These are phyloP conservation scores for Saitozyma podzolica DNA, from an alignment of 768 basidiomycete species.

Conservation along the genomic window DNA sequence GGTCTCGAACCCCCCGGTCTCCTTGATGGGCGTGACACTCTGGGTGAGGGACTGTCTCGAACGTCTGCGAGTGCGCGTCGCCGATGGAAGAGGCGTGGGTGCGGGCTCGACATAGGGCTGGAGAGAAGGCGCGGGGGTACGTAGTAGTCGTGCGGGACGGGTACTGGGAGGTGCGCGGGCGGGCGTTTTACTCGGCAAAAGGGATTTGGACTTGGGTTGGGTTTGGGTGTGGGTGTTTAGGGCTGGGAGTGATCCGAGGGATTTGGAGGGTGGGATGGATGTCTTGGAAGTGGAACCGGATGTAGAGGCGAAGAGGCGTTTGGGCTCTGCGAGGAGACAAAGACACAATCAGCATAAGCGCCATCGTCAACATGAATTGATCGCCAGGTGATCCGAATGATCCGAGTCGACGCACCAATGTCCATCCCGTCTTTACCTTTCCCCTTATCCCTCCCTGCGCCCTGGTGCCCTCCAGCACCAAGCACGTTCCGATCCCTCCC, in stretches of 20 bases:
- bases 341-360: slow-evolving; percentile 3
- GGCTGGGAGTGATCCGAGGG: slow-evolving; percentile 23
- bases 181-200: slow-evolving; percentile 3
- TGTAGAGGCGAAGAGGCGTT: slow-evolving; percentile 36
- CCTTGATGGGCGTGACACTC: slow-evolving; percentile 25
- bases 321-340: slow-evolving; percentile 25
- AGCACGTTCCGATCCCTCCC: slow-evolving; percentile 36
- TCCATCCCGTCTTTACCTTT: slow-evolving; percentile 40
- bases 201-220: neutral
- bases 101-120: slow-evolving; percentile 6
- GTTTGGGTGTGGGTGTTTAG: slow-evolving; percentile 11
- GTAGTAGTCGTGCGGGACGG: slow-evolving; percentile 4
- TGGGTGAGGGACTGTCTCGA: slow-evolving; percentile 30
- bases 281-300: slow-evolving; percentile 22
- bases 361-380: neutral
- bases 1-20: slow-evolving; percentile 22
- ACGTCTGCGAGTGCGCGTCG: slow-evolving; percentile 26
- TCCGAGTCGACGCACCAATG: slow-evolving; percentile 31
- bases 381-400: neutral
- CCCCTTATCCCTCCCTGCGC: slow-evolving; percentile 12
- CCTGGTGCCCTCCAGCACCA: neutral
- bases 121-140: slow-evolving; percentile 20
- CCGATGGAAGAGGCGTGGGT: slow-evolving; percentile 39
- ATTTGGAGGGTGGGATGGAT: slow-evolving; percentile 37
- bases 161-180: slow-evolving; percentile 17